These are phyloP conservation scores for Penicillium aurantiogriseum DNA, from an alignment of 2,329 filamentous ascomycete species.

Conservation along the genomic window DNA sequence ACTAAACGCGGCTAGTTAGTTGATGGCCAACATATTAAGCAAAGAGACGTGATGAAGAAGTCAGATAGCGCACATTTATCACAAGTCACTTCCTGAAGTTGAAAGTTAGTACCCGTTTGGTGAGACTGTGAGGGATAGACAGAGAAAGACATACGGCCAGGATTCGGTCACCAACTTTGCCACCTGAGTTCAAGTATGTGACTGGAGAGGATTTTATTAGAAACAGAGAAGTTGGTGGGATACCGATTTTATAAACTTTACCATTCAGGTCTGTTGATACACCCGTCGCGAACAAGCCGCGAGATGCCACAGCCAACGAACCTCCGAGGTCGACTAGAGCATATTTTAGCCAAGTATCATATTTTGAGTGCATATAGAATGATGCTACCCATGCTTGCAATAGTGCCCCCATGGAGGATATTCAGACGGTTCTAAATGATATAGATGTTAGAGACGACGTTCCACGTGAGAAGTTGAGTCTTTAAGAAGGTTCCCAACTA, in stretches of 20 bases:
- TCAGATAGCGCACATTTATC: constrained; percentile 57
- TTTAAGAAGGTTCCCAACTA: not conserved
- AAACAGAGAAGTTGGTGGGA: not conserved
- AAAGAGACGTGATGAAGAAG: not conserved
- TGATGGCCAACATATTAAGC: not conserved
- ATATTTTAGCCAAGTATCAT: not conserved
- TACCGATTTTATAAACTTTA: constrained; percentile 26
- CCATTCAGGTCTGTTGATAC: constrained; percentile 66
- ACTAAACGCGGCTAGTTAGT: constrained; percentile 41
- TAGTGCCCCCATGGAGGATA: constrained; percentile 66
- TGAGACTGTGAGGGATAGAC: not conserved
- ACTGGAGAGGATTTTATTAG: constrained; percentile 41
- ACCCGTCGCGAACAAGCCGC: constrained; percentile 63
- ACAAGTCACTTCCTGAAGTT: constrained; percentile 55
- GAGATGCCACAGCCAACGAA: constrained; percentile 64
- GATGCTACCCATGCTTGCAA: constrained; percentile 57
- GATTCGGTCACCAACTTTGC: constrained; percentile 61
- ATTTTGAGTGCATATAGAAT: not conserved
- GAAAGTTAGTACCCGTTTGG: constrained; percentile 17
- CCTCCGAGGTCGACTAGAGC: constrained; percentile 61
- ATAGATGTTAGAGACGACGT: not conserved
- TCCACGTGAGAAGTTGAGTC: no score
- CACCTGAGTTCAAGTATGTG: constrained; percentile 63
- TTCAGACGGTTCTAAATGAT: constrained; percentile 58
- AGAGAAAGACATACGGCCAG: constrained; percentile 44